A percentile compares a stretch with the other conserved stretches of the same genome.
Conservation (phyloP, 345 rosid species). For the Melaleuca quinquenervia region DNA sequence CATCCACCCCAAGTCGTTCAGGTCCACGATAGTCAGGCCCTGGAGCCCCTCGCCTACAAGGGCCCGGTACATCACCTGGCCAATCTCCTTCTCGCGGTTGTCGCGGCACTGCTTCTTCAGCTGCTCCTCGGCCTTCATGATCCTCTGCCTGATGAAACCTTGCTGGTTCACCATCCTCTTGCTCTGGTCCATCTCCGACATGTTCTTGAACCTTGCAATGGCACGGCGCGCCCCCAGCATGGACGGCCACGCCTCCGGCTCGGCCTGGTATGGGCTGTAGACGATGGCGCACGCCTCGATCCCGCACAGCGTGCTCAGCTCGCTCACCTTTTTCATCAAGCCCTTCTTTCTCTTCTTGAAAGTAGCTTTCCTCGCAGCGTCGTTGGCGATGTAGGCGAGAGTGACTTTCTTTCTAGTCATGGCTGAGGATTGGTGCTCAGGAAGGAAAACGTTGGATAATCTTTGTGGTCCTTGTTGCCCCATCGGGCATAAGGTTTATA, state of each 20-base stretch:
- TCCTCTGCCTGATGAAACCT: conserved; percentile 19
- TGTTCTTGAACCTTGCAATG: conserved; percentile 4
- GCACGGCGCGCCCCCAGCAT: conserved; percentile 4
- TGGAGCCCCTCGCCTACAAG: neutral
- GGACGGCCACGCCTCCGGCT: conserved; percentile 37
- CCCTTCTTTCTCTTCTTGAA: conserved; percentile 20
- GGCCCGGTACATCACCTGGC: conserved; percentile 1
- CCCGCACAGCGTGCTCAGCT: conserved; percentile 12
- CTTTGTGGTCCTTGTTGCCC: neutral
- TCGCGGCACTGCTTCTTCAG: conserved; percentile 16
- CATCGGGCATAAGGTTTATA: neutral
- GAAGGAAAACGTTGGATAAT: neutral
- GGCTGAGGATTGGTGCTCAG: neutral
- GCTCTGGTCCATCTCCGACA: conserved; percentile 34
- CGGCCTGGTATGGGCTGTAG: conserved; percentile 9
- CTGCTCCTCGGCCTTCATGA: conserved; percentile 19
- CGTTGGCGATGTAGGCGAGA: conserved; percentile 4
- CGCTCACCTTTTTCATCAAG: conserved; percentile 9
- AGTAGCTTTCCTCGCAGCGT: conserved; percentile 6
- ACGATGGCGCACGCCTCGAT: conserved; percentile 11
- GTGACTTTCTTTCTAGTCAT: conserved; percentile 15
- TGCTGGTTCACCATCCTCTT: conserved; percentile 41
- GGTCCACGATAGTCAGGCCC: conserved; percentile 1
- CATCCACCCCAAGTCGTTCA: conserved; percentile 5
- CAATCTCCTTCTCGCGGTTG: conserved; percentile 14